phyloP scores from a whole-genome alignment of 495 filamentous ascomycete genomes.

The Penicillium coffeae region DNA sequence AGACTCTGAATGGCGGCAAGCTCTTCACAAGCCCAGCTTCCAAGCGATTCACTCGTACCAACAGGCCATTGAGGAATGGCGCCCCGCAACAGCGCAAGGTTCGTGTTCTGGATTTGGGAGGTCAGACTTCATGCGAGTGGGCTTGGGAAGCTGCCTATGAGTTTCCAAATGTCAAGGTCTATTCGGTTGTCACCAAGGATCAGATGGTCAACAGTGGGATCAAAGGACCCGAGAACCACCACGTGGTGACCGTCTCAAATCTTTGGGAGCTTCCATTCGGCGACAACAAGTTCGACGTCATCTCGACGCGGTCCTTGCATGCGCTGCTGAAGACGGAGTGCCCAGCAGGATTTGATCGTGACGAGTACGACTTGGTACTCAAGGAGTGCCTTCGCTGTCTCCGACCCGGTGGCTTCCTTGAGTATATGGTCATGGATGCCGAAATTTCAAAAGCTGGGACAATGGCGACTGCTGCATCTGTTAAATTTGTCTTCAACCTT shows the following conservation, averaged over 20 bases:
- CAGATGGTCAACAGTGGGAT: conserved; percentile 66
- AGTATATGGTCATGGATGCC: conserved; percentile 84
- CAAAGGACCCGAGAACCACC: conserved; percentile 82
- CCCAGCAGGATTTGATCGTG: conserved; percentile 49
- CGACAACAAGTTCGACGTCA: conserved; percentile 83
- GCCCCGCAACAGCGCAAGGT: conserved; percentile 20
- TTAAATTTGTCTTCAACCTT: conserved; percentile 86
- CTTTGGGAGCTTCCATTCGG: conserved; percentile 82
- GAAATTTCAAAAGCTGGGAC: conserved; percentile 82
- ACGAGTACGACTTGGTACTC: conserved; percentile 87
- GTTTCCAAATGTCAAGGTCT: conserved; percentile 78
- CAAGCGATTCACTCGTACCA: conserved; percentile 43
- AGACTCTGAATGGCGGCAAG: conserved; percentile 72
- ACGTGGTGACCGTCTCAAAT: conserved; percentile 66
- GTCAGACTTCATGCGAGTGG: conserved; percentile 85
- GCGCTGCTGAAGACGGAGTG: conserved; percentile 67
- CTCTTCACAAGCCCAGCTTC: conserved; percentile 74
- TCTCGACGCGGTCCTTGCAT: conserved; percentile 87
- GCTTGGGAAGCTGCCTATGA: conserved; percentile 87
- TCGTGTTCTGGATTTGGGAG: conserved; percentile 83
- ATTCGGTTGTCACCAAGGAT: conserved; percentile 73
- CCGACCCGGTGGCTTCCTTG: conserved; percentile 88
- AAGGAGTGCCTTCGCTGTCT: conserved; percentile 83
- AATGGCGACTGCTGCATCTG: conserved; percentile 69
- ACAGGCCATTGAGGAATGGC: conserved; percentile 1